phyloP scores from a whole-genome alignment of 148 eudicot species.

The Dysphania ambrosioides region DNA sequence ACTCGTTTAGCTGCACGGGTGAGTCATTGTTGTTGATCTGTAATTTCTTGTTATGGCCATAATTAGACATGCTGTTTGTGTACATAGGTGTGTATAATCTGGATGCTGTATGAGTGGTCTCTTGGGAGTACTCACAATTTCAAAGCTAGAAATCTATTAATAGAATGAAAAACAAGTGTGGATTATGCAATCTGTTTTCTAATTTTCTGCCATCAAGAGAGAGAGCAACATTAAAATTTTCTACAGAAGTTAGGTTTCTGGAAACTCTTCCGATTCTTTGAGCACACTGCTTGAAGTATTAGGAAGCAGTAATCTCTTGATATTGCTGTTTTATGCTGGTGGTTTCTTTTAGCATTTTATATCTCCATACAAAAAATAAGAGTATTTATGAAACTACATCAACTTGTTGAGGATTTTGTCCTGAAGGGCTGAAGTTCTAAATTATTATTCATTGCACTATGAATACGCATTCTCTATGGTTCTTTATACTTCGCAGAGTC shows the following conservation, averaged over 20 bases:
- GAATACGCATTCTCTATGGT: too few species aligned
- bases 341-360: neutral
- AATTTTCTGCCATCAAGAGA: neutral
- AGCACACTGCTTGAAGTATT: too few species aligned
- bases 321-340: neutral
- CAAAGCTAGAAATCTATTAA: neutral
- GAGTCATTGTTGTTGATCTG: conserved; percentile 14
- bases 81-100: too few species aligned
- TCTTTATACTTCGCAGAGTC: too few species aligned
- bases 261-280: too few species aligned
- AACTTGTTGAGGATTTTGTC: neutral
- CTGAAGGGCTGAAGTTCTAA: too few species aligned
- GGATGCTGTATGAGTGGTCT: neutral
- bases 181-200: neutral
- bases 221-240: too few species aligned
- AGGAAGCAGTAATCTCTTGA: too few species aligned
- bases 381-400: too few species aligned
- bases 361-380: neutral
- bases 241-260: too few species aligned
- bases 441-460: too few species aligned
- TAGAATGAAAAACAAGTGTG: neutral
- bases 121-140: too few species aligned
- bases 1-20: conserved; percentile 86
- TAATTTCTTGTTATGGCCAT: neutral
- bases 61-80: neutral